Evolutionary conservation across 1,284 basidiomycete species (phyloP), one percentile per base, ranked within the genome.

Genomic region (Cutaneotrichosporon sp.): DNA sequence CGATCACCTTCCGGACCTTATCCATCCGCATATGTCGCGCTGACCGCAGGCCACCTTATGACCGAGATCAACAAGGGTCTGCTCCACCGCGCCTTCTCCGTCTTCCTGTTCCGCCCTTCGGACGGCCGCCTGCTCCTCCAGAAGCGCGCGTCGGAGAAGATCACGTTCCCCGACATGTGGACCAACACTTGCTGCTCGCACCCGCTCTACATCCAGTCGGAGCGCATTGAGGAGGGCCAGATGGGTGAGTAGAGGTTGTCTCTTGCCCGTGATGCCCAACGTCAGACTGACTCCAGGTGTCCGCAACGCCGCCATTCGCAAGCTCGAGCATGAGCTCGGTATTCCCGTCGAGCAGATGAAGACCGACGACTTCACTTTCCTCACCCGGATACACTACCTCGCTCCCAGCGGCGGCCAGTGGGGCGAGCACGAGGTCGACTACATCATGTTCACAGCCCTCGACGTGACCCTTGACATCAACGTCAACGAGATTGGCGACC

Each of bases 401-500:
- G 97, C 97, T 0, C 94, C 97, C 2, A 92, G 90, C 26, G 82
- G 91, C 79, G 95, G 92, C 7, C 82, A 90, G 70, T 99, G 97
- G 97, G 97, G 97, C 61, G 97, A 99, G 81, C 97, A 99, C 75
- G 97, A 99, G 88, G 95, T 99, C 72, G 97, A 99, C 81, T 99
- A 99, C 80, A 99, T 99, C 72, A 84, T 99, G 62, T 99, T 99
- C 85, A 78, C 95, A 68, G 93, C 96, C 10, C 88, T 89, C 53
- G 87, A 97, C 72, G 95, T 98, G 38, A 86, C 86, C n/a, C 87
- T 95, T 46, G 85, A 84, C 22, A 86, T 92, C 22, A 98, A 97
- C 81, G 72, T 76, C 51, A 99, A 99, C 80, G 97, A 99, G 81
- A 93, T 99, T 66, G 88, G 88, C 56, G 94, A 93, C 77, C 81